A percentile compares a stretch with the other conserved stretches of the same genome.
Conservation (phyloP, 352 stramenopile species). For the Globisporangium acanthophoron region DNA sequence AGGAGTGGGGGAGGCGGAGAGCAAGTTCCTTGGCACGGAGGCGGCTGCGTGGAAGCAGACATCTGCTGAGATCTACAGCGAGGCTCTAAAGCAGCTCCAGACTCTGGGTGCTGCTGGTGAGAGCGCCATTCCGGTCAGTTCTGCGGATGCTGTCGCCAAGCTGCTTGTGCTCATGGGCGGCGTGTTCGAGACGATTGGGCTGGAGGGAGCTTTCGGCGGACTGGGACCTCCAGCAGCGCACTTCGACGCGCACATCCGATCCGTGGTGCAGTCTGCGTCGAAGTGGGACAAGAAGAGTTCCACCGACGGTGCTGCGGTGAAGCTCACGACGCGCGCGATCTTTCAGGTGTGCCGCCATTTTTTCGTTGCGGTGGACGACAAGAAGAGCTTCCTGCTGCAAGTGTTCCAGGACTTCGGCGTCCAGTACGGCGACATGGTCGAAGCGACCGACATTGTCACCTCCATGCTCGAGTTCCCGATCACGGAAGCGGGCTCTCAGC, state of each 20-base stretch:
- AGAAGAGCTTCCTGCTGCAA: constrained; percentile 63
- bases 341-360: constrained; percentile 45
- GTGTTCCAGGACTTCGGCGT: constrained; percentile 65
- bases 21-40: constrained; percentile 5
- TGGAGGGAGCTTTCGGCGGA: constrained; percentile 13
- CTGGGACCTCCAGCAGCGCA: constrained; percentile 22
- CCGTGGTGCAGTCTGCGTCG: constrained; percentile 29
- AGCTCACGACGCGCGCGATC: constrained; percentile 22
- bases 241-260: constrained; percentile 42
- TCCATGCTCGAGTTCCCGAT: constrained; percentile 55
- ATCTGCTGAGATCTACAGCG: constrained; percentile 25
- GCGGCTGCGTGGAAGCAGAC: constrained; percentile 29
- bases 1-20: constrained; percentile 14
- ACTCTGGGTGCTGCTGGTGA: constrained; percentile 8
- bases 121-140: not conserved
- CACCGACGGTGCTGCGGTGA: not conserved
- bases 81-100: constrained; percentile 30
- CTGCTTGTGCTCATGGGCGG: constrained; percentile 42
- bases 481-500: constrained; percentile 22
- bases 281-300: constrained; percentile 22
- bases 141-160: constrained; percentile 12
- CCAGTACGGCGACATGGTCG: constrained; percentile 58
- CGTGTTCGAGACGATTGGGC: constrained; percentile 30
- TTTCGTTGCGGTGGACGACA: constrained; percentile 43
- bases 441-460: constrained; percentile 51